Evolutionary conservation across 257 asterid species (phyloP).

Genomic region (Rubia yunnanensis): DNA sequence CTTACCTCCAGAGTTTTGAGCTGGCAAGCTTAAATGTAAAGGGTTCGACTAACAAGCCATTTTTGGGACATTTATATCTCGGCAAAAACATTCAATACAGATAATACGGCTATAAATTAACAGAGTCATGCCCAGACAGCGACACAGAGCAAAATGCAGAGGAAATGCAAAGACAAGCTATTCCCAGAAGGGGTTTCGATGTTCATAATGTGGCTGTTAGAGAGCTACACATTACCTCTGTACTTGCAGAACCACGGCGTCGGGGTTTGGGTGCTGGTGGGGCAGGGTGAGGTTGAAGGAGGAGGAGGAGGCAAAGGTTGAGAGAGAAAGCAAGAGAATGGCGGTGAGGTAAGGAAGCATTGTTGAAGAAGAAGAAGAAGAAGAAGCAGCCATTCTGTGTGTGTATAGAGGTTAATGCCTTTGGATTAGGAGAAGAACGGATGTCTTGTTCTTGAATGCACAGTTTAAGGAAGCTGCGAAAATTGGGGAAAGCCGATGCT

Average conservation of each 20-base stretch:
- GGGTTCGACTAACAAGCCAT: not conserved
- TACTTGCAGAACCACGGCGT: constrained; percentile 59
- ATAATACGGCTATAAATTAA: not conserved
- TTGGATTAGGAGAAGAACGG: constrained; percentile 33
- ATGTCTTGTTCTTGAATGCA: constrained; percentile 31
- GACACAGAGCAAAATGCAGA: not conserved
- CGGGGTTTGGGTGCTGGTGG: constrained; percentile 93
- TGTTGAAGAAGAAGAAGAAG: constrained; percentile 18
- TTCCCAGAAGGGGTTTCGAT: constrained; percentile 15
- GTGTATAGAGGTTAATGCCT: constrained; percentile 9
- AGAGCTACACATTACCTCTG: constrained; percentile 41
- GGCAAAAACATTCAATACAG: not conserved
- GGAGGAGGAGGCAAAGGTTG: constrained; percentile 11
- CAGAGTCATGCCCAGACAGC: no score
- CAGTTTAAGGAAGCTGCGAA: constrained; percentile 19
- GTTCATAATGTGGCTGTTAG: constrained; percentile 10
- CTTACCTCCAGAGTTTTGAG: not conserved
- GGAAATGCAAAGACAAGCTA: constrained; percentile 8
- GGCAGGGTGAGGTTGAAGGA: constrained; percentile 64
- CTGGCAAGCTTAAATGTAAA: not conserved
- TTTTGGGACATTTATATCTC: not conserved
- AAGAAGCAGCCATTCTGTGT: constrained; percentile 12
- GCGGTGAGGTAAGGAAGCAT: constrained; percentile 38
- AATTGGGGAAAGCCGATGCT: constrained; percentile 28
- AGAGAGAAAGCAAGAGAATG: constrained; percentile 40